Conservation (phyloP, 106 monocot species). For the Allium fistulosum region DNA sequence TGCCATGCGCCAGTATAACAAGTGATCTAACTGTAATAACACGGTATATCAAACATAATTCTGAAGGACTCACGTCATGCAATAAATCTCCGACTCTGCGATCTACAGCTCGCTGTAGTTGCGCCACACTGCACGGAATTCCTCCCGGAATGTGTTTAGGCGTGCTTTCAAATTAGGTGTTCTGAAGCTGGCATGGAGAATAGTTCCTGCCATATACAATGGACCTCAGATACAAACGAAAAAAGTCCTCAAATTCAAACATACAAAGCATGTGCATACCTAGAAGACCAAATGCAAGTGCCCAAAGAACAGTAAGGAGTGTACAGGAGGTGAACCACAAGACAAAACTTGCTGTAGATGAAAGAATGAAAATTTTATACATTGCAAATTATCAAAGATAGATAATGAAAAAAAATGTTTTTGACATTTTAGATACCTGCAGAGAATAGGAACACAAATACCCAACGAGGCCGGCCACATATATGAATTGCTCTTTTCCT, state of each 20-base stretch:
- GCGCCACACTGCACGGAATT: slow-evolving; percentile 98
- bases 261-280: slow-evolving; percentile 34
- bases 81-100: no score
- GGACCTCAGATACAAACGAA: neutral
- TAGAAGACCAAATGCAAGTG: slow-evolving; percentile 51
- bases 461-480: slow-evolving; percentile 87
- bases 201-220: slow-evolving; percentile 37
- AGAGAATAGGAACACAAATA: slow-evolving; percentile 84
- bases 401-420: neutral
- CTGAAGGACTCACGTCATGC: no score
- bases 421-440: slow-evolving; percentile 33
- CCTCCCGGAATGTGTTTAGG: slow-evolving; percentile 95
- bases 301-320: slow-evolving; percentile 69
- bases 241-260: neutral
- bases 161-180: slow-evolving; percentile 98
- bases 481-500: slow-evolving; percentile 82
- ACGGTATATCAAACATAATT: no score
- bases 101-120: slow-evolving; percentile 86
- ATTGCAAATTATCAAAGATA: neutral
- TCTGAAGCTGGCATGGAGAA: slow-evolving; percentile 94
- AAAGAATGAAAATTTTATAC: neutral
- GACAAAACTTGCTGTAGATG: slow-evolving; percentile 53
- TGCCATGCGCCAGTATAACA: no score
- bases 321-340: slow-evolving; percentile 65
- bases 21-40: no score